Percentiles rank a stretch among this genome's conserved stretches.
Conservation (phyloP, 805 yeast species). For the Kregervanrija delftensis region DNA sequence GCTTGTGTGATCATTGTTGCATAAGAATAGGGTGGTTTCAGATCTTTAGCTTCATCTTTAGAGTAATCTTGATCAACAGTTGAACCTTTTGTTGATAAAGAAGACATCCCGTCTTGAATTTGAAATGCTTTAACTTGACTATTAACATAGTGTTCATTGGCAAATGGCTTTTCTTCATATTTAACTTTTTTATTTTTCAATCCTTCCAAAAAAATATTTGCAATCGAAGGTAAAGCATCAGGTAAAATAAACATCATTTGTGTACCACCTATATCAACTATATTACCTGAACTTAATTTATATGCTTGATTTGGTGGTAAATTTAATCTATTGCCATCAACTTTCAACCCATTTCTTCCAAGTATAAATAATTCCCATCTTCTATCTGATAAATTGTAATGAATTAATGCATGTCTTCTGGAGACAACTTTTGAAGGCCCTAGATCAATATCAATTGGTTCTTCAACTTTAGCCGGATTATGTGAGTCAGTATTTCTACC, state of each 20-base stretch:
- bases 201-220: constrained; percentile 37
- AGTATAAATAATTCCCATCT: constrained; percentile 79
- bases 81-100: constrained; percentile 6
- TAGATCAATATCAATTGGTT: constrained; percentile 69
- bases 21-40: constrained; percentile 94
- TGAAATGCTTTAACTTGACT: constrained; percentile 41
- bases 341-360: constrained; percentile 92
- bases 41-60: constrained; percentile 84
- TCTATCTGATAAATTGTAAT: constrained; percentile 65
- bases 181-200: constrained; percentile 23
- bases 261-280: constrained; percentile 91
- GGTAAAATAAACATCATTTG: constrained; percentile 99
- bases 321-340: constrained; percentile 58
- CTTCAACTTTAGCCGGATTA: constrained; percentile 15
- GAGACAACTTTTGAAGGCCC: constrained; percentile 98
- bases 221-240: constrained; percentile 69
- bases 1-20: constrained; percentile 99
- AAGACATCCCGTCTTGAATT: constrained; percentile 9
- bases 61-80: constrained; percentile 52
- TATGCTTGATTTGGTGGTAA: constrained; percentile 36
- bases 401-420: constrained; percentile 80
- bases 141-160: constrained; percentile 9
- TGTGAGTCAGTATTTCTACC: constrained; percentile 72
- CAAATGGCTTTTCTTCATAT: background rate
- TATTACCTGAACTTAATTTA: constrained; percentile 76